Evolutionary conservation across 805 yeast genomes (phyloP).

Genomic region (Kodamaea kaohsiungensis): DNA sequence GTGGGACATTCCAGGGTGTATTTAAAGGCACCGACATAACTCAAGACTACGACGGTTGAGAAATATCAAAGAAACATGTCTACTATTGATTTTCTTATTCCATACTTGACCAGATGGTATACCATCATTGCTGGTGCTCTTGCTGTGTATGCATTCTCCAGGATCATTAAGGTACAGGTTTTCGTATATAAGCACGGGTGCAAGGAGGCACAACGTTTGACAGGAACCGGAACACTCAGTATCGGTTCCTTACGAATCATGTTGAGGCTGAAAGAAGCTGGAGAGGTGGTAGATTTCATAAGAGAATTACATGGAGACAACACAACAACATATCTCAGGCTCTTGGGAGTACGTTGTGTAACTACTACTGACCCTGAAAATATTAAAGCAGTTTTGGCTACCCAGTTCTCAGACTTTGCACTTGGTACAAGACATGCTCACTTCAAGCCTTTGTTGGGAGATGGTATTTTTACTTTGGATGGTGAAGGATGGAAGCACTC

Average conservation of each 20-base stretch:
- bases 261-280: slow-evolving; percentile 21
- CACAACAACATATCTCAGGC: slow-evolving; percentile 9
- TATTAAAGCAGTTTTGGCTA: slow-evolving; percentile 28
- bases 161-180: slow-evolving; percentile 4
- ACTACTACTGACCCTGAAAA: slow-evolving; percentile 25
- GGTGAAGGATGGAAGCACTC: slow-evolving; percentile 32
- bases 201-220: slow-evolving; percentile 7
- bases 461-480: slow-evolving; percentile 29
- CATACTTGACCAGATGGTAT: slow-evolving; percentile 13
- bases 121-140: slow-evolving; percentile 12
- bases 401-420: slow-evolving; percentile 26
- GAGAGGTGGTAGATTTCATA: slow-evolving; percentile 25
- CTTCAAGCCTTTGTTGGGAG: slow-evolving; percentile 23
- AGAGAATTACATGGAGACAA: slow-evolving; percentile 8
- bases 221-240: slow-evolving; percentile 8
- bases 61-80: neutral
- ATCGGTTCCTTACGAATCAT: slow-evolving; percentile 12
- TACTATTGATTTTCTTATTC: neutral
- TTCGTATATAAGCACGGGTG: slow-evolving; percentile 16
- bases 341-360: slow-evolving; percentile 20
- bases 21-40: neutral
- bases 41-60: neutral
- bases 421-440: slow-evolving; percentile 25
- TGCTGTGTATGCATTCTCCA: slow-evolving; percentile 9
- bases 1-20: neutral